Evolutionary conservation across 202 grass and related monocot species (phyloP).

Genomic region (Eragrostis tef): DNA sequence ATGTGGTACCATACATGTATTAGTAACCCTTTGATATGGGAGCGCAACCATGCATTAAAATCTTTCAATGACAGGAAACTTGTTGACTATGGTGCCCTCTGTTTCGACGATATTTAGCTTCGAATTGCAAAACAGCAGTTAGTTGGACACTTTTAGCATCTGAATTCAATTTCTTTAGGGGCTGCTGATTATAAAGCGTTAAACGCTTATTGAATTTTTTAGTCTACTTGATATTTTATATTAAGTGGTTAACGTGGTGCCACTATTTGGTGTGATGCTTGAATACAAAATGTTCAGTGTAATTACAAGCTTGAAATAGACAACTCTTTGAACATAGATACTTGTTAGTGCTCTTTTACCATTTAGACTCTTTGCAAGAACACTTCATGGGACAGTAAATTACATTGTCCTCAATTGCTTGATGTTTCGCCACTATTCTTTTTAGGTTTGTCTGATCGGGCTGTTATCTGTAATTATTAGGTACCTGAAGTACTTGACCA

Average conservation of each 20-base stretch:
- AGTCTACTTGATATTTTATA: too few species aligned
- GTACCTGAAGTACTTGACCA: slow-evolving; percentile 23
- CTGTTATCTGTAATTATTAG: neutral
- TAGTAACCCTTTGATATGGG: neutral
- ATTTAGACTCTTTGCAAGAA: too few species aligned
- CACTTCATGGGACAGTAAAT: neutral
- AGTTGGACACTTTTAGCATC: neutral
- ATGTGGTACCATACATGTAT: too few species aligned
- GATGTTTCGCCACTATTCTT: neutral
- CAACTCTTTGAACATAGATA: neutral
- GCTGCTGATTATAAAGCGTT: neutral
- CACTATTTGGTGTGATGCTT: neutral
- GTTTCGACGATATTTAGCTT: neutral
- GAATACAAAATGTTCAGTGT: neutral
- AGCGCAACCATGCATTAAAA: neutral
- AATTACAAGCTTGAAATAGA: neutral
- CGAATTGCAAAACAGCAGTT: neutral
- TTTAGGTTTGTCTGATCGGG: neutral
- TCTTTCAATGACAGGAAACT: neutral
- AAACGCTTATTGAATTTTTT: neutral
- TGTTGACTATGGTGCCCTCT: neutral
- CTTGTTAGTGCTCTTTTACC: neutral
- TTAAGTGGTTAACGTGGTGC: neutral
- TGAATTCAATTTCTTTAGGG: neutral
- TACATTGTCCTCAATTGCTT: too few species aligned